These are phyloP conservation scores for Globisporangium cederbergense DNA, from an alignment of 352 stramenopile species.

Conservation along the genomic window DNA sequence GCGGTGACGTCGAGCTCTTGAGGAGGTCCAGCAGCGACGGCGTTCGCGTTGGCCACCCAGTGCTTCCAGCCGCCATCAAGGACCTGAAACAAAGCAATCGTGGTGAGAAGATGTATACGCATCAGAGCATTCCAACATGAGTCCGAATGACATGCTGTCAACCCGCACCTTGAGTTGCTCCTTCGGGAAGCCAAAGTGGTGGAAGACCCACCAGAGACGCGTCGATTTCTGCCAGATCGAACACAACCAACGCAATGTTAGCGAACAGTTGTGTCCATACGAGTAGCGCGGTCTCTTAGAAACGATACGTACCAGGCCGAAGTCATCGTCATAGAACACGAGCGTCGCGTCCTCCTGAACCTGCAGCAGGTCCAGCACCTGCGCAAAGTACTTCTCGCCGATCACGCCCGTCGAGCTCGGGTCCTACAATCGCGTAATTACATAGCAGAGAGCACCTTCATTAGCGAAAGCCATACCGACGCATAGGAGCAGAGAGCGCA, in stretches of 20 bases:
- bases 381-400: slow-evolving; percentile 34
- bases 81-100: slow-evolving; percentile 26
- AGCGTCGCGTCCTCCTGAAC: slow-evolving; percentile 49
- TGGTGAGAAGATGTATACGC: no score
- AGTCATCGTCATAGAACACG: slow-evolving; percentile 79
- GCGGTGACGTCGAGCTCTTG: neutral
- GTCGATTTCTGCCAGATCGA: slow-evolving; percentile 33
- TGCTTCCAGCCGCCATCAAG: slow-evolving; percentile 71
- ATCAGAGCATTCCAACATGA: neutral
- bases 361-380: slow-evolving; percentile 39
- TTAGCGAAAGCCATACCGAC: neutral
- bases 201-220: slow-evolving; percentile 79
- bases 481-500: neutral
- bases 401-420: slow-evolving; percentile 44
- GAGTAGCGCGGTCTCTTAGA: no score
- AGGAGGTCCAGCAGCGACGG: slow-evolving; percentile 31
- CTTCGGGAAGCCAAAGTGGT: slow-evolving; percentile 67
- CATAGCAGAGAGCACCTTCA: no score
- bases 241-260: no score
- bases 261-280: no score
- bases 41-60: slow-evolving; percentile 47
- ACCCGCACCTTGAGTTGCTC: slow-evolving; percentile 60
- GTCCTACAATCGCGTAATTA: slow-evolving; percentile 3
- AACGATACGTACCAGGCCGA: slow-evolving; percentile 40
- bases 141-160: no score